Evolutionary conservation across 768 basidiomycete genomes (phyloP).

Genomic region (Mycena filopes): DNA sequence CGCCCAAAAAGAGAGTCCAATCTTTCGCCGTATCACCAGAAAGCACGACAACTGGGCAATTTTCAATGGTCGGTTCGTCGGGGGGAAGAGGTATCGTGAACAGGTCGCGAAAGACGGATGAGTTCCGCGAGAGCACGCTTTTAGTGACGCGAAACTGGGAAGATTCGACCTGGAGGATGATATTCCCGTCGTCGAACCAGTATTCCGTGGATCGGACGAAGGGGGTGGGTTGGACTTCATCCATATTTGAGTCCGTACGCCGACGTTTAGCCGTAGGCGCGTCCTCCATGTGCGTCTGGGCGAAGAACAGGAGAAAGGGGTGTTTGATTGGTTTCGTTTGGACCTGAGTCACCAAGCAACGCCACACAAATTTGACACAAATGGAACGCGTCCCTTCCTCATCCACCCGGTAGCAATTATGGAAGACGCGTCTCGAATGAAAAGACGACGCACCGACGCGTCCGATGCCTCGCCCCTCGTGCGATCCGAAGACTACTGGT

Average conservation of each 20-base stretch:
- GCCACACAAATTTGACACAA: too few species aligned
- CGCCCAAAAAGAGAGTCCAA: conserved; percentile 47
- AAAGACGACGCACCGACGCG: not conserved
- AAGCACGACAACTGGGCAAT: conserved; percentile 46
- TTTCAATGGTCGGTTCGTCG: conserved; percentile 42
- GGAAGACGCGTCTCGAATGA: not conserved
- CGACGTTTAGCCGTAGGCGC: not conserved
- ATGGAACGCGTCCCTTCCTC: too few species aligned
- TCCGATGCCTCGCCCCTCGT: not conserved
- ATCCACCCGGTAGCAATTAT: not conserved
- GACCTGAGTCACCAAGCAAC: too few species aligned
- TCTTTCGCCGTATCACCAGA: conserved; percentile 46
- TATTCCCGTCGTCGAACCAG: conserved; percentile 55
- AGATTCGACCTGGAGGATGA: conserved; percentile 49
- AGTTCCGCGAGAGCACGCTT: conserved; percentile 47
- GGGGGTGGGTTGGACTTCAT: not conserved
- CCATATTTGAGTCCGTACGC: not conserved
- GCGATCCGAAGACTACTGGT: conserved; percentile 2
- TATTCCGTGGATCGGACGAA: conserved; percentile 9
- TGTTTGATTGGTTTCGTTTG: too few species aligned
- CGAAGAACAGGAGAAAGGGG: too few species aligned
- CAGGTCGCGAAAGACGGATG: conserved; percentile 53
- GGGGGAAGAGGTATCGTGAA: conserved; percentile 48
- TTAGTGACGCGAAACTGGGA: conserved; percentile 48
- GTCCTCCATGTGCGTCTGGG: not conserved